Base-by-base conservation (phyloP, 768 basidiomycete genomes). In the Hygrophoropsis aurantiaca region DNA sequence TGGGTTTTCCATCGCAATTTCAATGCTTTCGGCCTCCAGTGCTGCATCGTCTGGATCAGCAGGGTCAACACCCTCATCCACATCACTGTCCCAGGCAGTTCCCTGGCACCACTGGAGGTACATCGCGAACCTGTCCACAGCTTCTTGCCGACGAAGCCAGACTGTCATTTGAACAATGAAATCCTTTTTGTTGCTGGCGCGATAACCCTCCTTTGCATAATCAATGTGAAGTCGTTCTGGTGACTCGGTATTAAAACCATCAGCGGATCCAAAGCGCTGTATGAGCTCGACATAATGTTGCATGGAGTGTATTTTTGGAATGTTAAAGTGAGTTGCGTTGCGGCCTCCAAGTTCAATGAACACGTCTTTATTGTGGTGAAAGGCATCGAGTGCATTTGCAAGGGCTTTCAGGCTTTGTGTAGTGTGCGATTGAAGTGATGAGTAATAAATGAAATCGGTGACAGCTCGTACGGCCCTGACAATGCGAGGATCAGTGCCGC, bases 191-290 rank as follows among this genome's bases (percentile, higher is more conserved):
- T 67, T 59, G 32, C 50, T 59, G 26, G 59, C 50, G 46, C 55
- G 27, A 50, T 60, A 54, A 24, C 60, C 40, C 2, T 53, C 32
- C 50, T 78, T 77, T 2, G 72, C 68, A 38, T 60, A 66, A 52
- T 76, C 64, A 40, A 75, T 76, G 44, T 77, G 77, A 1, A 77
- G 60, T 0, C 64, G 63, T 52, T 75, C 71, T 0, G 65, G 49
- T 0, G 35, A 19, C 49, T 75, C 72, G 0, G 65, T 71, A 44
- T 67, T 67, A 52, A 57, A 67, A 40, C 65, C 66, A 42, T 70
- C 66, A 0, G 58, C 50, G 6, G 58, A 62, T 6, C 65, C 68
- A 43, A 57, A 57, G 11, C 49, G 26, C 32, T 58, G 43, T 15
- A 74, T 69, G 0, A 40, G 37, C 0, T 47, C 18, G 0, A 39